Evolutionary conservation across 176 grass and related monocot species (phyloP).

Genomic region (Alopecurus myosuroides): DNA sequence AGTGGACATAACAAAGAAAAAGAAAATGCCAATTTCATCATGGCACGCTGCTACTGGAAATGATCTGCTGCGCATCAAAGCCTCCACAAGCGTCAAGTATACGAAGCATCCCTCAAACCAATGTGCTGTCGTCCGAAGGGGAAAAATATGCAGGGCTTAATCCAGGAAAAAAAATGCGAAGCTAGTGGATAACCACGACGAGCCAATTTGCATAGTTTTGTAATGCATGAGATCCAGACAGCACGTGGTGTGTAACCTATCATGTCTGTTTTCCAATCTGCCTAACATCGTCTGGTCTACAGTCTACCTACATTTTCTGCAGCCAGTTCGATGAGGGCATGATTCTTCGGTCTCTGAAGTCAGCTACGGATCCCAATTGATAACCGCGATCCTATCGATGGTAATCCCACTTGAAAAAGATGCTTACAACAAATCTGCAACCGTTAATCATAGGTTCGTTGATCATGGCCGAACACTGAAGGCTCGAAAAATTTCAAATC

Average conservation of each 20-base stretch:
- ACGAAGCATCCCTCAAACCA: background rate
- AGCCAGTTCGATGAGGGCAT: background rate
- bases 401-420: background rate
- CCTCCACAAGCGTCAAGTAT: no score
- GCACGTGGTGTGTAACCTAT: constrained; percentile 12
- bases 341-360: background rate
- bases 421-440: background rate
- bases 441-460: background rate
- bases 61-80: background rate
- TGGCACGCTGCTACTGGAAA: background rate
- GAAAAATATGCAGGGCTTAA: background rate
- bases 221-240: constrained; percentile 19
- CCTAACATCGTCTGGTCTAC: background rate
- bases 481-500: background rate
- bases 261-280: background rate
- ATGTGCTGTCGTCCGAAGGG: background rate
- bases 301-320: background rate
- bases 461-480: background rate
- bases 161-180: background rate
- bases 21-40: background rate
- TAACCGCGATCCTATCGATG: background rate
- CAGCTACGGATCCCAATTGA: background rate
- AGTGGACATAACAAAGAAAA: background rate
- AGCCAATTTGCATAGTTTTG: background rate
- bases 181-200: background rate